Evolutionary conservation across 1,139 yeast species (phyloP).

Genomic region (Kodamaea derodonti): DNA sequence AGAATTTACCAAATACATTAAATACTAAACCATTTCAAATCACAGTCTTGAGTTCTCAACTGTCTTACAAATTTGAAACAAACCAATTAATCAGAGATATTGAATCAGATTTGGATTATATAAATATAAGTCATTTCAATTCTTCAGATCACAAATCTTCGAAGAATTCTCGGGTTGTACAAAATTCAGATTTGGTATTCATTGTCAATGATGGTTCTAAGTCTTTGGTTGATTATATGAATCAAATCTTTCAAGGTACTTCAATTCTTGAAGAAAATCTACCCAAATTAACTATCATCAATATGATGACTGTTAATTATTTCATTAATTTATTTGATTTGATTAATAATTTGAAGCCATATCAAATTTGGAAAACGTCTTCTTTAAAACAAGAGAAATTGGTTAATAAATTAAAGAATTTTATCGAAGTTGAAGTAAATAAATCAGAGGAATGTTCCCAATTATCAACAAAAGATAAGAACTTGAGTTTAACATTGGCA

Average conservation of each 20-base stretch:
- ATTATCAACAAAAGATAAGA: slow-evolving; percentile 9
- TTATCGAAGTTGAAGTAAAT: slow-evolving; percentile 25
- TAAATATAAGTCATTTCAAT: slow-evolving; percentile 17
- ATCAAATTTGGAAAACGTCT: slow-evolving; percentile 41
- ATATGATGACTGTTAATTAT: slow-evolving; percentile 39
- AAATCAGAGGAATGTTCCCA: slow-evolving; percentile 5
- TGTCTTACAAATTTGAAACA: slow-evolving; percentile 18
- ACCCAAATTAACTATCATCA: slow-evolving; percentile 37
- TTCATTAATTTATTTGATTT: slow-evolving; percentile 38
- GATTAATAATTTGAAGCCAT: slow-evolving; percentile 31
- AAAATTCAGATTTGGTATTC: slow-evolving; percentile 28
- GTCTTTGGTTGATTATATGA: slow-evolving; percentile 25
- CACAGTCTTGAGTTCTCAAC: slow-evolving; percentile 19
- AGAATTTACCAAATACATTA: slow-evolving; percentile 5
- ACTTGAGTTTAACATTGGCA: slow-evolving; percentile 8
- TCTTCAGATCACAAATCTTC: background rate
- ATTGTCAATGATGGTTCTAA: slow-evolving; percentile 41
- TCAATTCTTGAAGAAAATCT: background rate
- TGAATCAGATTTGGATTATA: slow-evolving; percentile 9
- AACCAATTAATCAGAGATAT: slow-evolving; percentile 18
- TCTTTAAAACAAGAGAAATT: slow-evolving; percentile 27
- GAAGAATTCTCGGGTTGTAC: slow-evolving; percentile 9
- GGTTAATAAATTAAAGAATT: slow-evolving; percentile 21
- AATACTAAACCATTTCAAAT: slow-evolving; percentile 12
- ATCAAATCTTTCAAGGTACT: slow-evolving; percentile 8